Conservation (phyloP, 2,329 filamentous ascomycete genomes). For the Sarocladium oryzae region DNA sequence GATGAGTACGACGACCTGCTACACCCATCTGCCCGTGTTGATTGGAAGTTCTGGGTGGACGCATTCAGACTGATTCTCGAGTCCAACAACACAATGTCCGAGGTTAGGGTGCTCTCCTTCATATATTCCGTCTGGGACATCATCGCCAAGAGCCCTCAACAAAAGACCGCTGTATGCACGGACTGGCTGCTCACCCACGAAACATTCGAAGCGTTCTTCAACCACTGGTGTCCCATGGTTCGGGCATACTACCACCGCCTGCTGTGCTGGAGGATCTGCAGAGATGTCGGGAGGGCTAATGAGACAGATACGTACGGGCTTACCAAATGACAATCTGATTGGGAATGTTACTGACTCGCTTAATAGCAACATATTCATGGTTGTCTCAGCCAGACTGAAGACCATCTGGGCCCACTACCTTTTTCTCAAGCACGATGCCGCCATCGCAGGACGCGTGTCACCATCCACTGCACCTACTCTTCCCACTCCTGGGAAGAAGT, state of each 20-base stretch:
- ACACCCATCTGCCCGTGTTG: slow-evolving; percentile 42
- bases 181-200: slow-evolving; percentile 69
- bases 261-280: slow-evolving; percentile 80
- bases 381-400: slow-evolving; percentile 61
- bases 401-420: slow-evolving; percentile 75
- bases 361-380: slow-evolving; percentile 61
- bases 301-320: slow-evolving; percentile 59
- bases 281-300: slow-evolving; percentile 62
- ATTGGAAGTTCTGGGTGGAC: slow-evolving; percentile 81
- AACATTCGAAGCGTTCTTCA: slow-evolving; percentile 77
- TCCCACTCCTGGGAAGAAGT: slow-evolving; percentile 76
- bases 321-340: neutral
- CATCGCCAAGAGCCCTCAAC: slow-evolving; percentile 55
- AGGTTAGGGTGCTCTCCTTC: slow-evolving; percentile 77
- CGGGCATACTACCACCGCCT: slow-evolving; percentile 88
- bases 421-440: slow-evolving; percentile 63
- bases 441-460: slow-evolving; percentile 43
- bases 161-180: slow-evolving; percentile 65
- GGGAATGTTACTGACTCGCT: slow-evolving; percentile 17
- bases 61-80: slow-evolving; percentile 73
- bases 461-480: slow-evolving; percentile 77
- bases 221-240: slow-evolving; percentile 95
- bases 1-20: slow-evolving; percentile 39
- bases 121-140: slow-evolving; percentile 75
- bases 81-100: slow-evolving; percentile 83